These are phyloP conservation scores for Pythium sp. DNA, from an alignment of 352 stramenopile species.

Conservation along the genomic window DNA sequence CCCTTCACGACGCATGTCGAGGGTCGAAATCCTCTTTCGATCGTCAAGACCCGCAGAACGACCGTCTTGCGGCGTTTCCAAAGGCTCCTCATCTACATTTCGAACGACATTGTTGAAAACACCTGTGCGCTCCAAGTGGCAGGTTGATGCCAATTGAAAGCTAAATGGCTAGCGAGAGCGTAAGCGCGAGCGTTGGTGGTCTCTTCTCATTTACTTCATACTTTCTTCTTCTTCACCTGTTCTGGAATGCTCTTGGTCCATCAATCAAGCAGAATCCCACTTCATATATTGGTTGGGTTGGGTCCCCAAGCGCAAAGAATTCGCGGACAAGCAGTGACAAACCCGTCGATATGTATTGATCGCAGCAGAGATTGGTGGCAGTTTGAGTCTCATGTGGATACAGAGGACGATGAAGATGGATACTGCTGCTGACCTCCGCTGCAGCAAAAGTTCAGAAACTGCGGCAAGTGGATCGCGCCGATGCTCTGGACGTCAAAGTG, in stretches of 20 bases:
- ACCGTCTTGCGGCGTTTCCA: too few species aligned
- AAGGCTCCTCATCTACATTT: too few species aligned
- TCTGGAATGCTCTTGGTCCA: background rate
- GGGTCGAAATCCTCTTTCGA: too few species aligned
- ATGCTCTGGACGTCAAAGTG: slow-evolving; percentile 68
- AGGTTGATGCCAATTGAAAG: too few species aligned
- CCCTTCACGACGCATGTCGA: too few species aligned
- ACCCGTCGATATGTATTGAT: background rate
- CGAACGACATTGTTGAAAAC: background rate
- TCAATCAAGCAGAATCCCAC: background rate
- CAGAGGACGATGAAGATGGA: background rate
- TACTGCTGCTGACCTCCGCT: background rate
- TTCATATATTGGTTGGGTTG: background rate
- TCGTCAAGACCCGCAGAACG: too few species aligned
- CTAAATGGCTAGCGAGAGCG: background rate
- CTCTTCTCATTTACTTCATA: background rate
- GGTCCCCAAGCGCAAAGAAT: too few species aligned
- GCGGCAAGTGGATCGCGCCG: slow-evolving; percentile 42
- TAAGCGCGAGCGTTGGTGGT: background rate
- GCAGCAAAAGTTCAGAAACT: slow-evolving; percentile 40
- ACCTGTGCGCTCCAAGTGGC: too few species aligned
- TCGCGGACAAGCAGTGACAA: background rate
- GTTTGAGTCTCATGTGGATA: background rate
- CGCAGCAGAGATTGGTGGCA: background rate
- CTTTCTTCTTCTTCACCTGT: background rate